Base-by-base conservation (phyloP, 192 early-diverging fungal species). In the Backusella tuberculispora region DNA sequence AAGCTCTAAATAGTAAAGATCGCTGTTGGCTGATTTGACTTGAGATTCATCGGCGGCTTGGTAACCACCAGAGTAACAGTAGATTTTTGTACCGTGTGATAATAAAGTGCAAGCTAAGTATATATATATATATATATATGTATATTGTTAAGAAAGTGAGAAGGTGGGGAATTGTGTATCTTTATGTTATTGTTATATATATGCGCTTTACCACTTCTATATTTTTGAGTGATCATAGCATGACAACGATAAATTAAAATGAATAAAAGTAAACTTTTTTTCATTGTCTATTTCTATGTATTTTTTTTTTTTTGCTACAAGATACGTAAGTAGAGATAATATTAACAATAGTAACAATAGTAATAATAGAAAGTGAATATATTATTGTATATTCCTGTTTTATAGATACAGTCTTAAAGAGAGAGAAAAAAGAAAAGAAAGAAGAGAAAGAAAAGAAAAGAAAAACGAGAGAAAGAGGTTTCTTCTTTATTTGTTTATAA, bases 1-100 rank as follows among this genome's bases (percentile, higher is more conserved):
- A n/a, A 67, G 41, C 10, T 67, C 66, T 15, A 67, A 15, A 21
- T 43, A 67, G 41, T 67, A 21, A 12, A 42, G 40, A 7, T 43
- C 66, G 19, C 12, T 21, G 17, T 19, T 3, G 15, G 66, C 66
- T 8, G 9, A 21, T 8, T 24, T 43, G 15, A 67, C 17, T 40
- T 2, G 4, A 6, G 41, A 0, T 1, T 67, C 66, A 13, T 38
- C 66, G 10, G 41, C n/a, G 5, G 40, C 7, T 1, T 19, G 37
- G 2, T 42, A 67, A 9, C 66, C 66, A 21, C 66, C 66, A 67
- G 66, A 67, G n/a, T 24, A 67, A 38, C 66, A 67, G 41, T 43
- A 67, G 21, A 67, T 67, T 21, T 38, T 7, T 43, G 66, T 67
- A 60, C 53, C 21, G 9, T 60, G 21, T 1, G 38, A 40, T 67